phyloP scores from a whole-genome alignment of 2,329 filamentous ascomycete genomes.

The Dactylellina haptotyla region DNA sequence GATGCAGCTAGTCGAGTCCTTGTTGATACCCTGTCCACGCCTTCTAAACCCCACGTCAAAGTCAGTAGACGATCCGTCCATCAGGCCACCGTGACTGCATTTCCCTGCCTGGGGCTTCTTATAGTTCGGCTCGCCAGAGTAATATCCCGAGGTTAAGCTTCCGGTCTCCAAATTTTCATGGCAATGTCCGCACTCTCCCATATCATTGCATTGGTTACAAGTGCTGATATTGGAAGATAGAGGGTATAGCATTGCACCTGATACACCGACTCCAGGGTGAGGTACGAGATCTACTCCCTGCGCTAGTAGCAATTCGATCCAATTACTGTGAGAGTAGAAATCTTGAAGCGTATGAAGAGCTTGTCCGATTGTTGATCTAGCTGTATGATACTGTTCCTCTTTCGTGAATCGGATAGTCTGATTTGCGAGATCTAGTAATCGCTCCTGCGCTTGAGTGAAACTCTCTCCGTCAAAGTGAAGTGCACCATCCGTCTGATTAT shows the following conservation, averaged over 20 bases:
- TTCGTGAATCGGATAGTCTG: conserved; percentile 10
- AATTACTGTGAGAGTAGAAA: conserved; percentile 49
- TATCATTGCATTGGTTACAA: conserved; percentile 3
- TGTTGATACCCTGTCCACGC: conserved; percentile 50
- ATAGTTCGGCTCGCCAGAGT: conserved; percentile 26
- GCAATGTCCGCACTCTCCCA: conserved; percentile 5
- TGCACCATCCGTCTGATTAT: conserved; percentile 35
- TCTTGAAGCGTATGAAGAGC: conserved; percentile 48
- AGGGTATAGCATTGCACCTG: conserved; percentile 38
- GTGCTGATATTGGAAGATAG: conserved; percentile 6
- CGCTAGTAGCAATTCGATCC: conserved; percentile 17
- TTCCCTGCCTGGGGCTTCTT: conserved; percentile 12
- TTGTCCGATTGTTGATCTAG: conserved; percentile 34
- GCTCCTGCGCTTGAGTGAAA: conserved; percentile 22
- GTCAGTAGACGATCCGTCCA: conserved; percentile 13
- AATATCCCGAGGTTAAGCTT: conserved; percentile 38
- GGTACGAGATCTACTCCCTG: background rate
- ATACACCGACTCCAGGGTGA: conserved; percentile 33
- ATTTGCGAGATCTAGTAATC: conserved; percentile 26
- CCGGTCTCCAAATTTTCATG: conserved; percentile 3
- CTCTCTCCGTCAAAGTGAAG: conserved; percentile 50
- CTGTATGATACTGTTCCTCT: conserved; percentile 2
- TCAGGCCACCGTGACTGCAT: conserved; percentile 38
- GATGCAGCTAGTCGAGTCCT: conserved; percentile 27
- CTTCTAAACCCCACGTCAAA: background rate